Conservation (phyloP, 805 yeast species). For the Yamadazyma insecticola region DNA sequence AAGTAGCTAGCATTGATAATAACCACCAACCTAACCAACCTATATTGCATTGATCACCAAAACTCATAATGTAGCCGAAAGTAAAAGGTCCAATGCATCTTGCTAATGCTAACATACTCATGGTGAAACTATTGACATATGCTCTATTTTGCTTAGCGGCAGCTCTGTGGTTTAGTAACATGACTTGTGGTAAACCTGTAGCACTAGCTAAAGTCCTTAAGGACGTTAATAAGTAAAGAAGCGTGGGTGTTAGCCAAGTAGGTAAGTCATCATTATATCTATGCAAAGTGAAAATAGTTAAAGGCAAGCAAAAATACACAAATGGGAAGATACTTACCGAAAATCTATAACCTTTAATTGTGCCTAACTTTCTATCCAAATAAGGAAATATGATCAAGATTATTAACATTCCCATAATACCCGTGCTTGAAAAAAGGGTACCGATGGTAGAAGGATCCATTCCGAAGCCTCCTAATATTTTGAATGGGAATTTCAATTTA, state of each 20-base stretch:
- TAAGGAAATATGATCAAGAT: slow-evolving; percentile 40
- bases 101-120: slow-evolving; percentile 31
- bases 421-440: slow-evolving; percentile 29
- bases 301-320: slow-evolving; percentile 27
- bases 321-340: slow-evolving; percentile 29
- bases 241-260: slow-evolving; percentile 22
- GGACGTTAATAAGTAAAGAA: slow-evolving; percentile 27
- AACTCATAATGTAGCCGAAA: slow-evolving; percentile 31
- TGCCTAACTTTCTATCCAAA: slow-evolving; percentile 21
- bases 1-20: slow-evolving; percentile 22
- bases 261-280: slow-evolving; percentile 22
- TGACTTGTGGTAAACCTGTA: slow-evolving; percentile 34
- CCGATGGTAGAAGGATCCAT: slow-evolving; percentile 25
- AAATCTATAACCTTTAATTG: slow-evolving; percentile 17
- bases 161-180: slow-evolving; percentile 31
- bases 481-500: slow-evolving; percentile 25
- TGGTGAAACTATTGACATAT: slow-evolving; percentile 28
- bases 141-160: slow-evolving; percentile 31
- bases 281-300: slow-evolving; percentile 26
- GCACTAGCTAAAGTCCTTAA: slow-evolving; percentile 28
- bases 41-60: slow-evolving; percentile 20
- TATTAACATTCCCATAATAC: slow-evolving; percentile 32
- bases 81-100: slow-evolving; percentile 28
- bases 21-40: slow-evolving; percentile 35
- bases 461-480: slow-evolving; percentile 33